Evolutionary conservation across 164 flowering plant species (phyloP).

Genomic region (Euptelea pleiosperma): DNA sequence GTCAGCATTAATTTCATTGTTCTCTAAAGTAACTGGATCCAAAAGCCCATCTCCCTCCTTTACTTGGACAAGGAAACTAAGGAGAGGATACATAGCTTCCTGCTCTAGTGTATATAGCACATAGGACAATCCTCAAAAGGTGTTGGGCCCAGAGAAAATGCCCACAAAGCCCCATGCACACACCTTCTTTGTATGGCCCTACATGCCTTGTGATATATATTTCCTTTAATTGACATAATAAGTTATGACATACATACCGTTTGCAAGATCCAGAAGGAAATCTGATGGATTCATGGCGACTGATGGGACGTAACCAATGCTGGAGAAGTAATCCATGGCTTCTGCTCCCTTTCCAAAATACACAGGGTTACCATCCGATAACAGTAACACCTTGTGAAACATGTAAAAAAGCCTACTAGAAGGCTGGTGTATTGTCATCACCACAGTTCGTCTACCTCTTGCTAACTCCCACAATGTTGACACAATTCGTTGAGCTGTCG

Average conservation of each 20-base stretch:
- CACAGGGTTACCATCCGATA: constrained; percentile 62
- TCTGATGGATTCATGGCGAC: constrained; percentile 78
- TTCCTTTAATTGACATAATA: too few relatives aligned
- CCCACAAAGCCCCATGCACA: too few relatives aligned
- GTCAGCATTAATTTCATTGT: too few relatives aligned
- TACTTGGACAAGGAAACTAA: too few relatives aligned
- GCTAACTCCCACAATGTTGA: constrained; percentile 57
- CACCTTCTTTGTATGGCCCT: too few relatives aligned
- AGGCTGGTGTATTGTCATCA: constrained; percentile 81
- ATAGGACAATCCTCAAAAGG: neutral
- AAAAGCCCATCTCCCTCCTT: too few relatives aligned
- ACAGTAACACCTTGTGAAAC: constrained; percentile 65
- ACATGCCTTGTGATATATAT: too few relatives aligned
- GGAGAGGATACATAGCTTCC: too few relatives aligned
- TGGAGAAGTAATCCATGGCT: constrained; percentile 59
- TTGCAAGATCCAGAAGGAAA: constrained; percentile 75
- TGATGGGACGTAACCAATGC: constrained; percentile 49
- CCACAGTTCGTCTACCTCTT: constrained; percentile 52
- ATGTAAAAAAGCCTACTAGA: constrained; percentile 67
- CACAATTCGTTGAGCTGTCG: constrained; percentile 64
- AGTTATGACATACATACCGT: constrained; percentile 42
- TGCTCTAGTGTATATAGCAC: neutral
- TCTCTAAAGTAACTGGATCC: too few relatives aligned
- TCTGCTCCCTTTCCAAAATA: constrained; percentile 60
- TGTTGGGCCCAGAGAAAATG: too few relatives aligned